Evolutionary conservation across 352 stramenopile genomes (phyloP).

Genomic region (Phytophthora sp.): DNA sequence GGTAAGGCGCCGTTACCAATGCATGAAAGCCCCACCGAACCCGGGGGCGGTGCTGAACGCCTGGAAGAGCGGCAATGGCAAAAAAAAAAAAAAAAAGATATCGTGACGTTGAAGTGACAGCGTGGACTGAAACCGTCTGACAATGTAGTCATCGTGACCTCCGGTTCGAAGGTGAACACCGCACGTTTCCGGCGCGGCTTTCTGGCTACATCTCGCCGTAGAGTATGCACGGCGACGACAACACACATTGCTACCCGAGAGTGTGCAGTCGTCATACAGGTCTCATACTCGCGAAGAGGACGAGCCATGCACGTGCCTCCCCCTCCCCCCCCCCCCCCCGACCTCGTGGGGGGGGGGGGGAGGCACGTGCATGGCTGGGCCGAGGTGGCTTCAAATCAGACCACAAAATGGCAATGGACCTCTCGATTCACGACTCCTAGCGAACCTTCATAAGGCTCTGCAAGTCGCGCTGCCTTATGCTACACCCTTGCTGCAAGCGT

Average conservation of each 20-base stretch:
- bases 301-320: slow-evolving; percentile 9
- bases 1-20: not conserved
- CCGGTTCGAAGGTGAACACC: slow-evolving; percentile 11
- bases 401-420: slow-evolving; percentile 6
- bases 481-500: too few relatives aligned
- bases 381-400: slow-evolving; percentile 27
- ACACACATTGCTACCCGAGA: not conserved
- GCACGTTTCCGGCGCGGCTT: too few relatives aligned
- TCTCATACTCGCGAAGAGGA: slow-evolving; percentile 14
- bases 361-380: slow-evolving; percentile 8
- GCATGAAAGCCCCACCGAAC: slow-evolving; percentile 7
- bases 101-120: slow-evolving; percentile 31
- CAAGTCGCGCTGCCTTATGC: too few relatives aligned
- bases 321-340: too few relatives aligned
- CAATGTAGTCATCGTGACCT: slow-evolving; percentile 10
- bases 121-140: slow-evolving; percentile 12
- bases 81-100: slow-evolving; percentile 13
- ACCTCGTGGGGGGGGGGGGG: too few relatives aligned
- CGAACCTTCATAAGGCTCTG: not conserved
- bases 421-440: slow-evolving; percentile 14
- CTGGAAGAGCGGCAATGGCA: not conserved
- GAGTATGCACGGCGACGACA: too few relatives aligned
- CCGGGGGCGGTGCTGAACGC: too few relatives aligned
- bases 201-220: slow-evolving; percentile 5
- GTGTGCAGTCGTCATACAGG: slow-evolving; percentile 4